A percentile compares a stretch with the other conserved stretches of the same genome.
These are phyloP conservation scores for Porogramme epimiltina DNA, from an alignment of 1,284 basidiomycete species.

Conservation along the genomic window DNA sequence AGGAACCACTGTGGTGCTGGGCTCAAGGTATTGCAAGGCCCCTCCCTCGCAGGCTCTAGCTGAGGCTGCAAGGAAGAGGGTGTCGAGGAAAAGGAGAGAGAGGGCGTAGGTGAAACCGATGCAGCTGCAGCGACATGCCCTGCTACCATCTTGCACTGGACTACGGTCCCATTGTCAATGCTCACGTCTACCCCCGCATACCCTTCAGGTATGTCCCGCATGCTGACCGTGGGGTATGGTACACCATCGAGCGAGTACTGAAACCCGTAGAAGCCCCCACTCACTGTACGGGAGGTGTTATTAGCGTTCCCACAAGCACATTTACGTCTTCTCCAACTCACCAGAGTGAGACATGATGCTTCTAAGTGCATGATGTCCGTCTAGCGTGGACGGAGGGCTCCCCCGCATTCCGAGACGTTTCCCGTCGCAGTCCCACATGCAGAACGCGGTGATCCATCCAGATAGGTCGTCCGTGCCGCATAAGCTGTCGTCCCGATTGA, in stretches of 20 bases:
- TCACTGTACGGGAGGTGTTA: too few species aligned
- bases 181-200: constrained; percentile 39
- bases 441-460: constrained; percentile 44
- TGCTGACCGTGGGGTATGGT: constrained; percentile 37
- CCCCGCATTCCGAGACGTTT: constrained; percentile 27
- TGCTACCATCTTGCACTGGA: constrained; percentile 40
- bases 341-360: not conserved
- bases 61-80: constrained; percentile 40
- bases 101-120: constrained; percentile 31
- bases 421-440: constrained; percentile 35
- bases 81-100: not conserved
- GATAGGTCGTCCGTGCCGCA: constrained; percentile 28
- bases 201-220: constrained; percentile 34
- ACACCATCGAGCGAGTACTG: constrained; percentile 32
- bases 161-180: constrained; percentile 40
- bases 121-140: constrained; percentile 35
- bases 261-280: too few species aligned
- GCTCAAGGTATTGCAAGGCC: constrained; percentile 3
- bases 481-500: constrained; percentile 11
- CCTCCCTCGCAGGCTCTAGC: too few species aligned
- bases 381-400: not conserved
- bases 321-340: not conserved
- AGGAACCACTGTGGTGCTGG: constrained; percentile 10
- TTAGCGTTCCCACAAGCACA: too few species aligned
- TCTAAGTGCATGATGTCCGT: not conserved